phyloP scores from a whole-genome alignment of 2,329 filamentous ascomycete species.

The Neofusicoccum sp. region DNA sequence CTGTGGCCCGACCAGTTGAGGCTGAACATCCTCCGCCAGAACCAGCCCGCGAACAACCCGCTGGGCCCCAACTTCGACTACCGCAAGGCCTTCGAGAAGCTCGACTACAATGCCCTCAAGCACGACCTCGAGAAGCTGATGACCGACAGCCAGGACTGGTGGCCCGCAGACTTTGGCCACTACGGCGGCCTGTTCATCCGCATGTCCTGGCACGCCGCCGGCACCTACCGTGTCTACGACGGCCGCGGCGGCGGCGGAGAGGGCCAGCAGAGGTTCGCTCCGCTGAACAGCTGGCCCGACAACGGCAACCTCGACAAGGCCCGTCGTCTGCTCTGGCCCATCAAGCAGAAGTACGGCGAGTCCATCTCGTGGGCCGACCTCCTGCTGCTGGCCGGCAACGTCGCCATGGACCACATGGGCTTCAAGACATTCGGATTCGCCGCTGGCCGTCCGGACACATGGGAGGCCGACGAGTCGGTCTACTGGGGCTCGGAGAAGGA shows the following conservation, averaged over 20 bases:
- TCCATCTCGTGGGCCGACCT: constrained; percentile 83
- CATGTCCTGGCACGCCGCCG: constrained; percentile 80
- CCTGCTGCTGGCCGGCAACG: constrained; percentile 71
- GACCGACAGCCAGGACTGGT: constrained; percentile 80
- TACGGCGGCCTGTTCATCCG: constrained; percentile 80
- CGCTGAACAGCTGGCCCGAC: constrained; percentile 81
- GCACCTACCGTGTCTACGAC: constrained; percentile 75
- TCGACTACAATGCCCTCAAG: constrained; percentile 73
- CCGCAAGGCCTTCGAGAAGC: constrained; percentile 68
- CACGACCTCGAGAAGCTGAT: constrained; percentile 71
- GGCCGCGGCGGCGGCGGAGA: constrained; percentile 74
- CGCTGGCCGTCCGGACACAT: constrained; percentile 71
- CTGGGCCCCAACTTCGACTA: constrained; percentile 71
- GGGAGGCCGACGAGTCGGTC: constrained; percentile 73
- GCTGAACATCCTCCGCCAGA: constrained; percentile 74
- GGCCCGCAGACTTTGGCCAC: constrained; percentile 81
- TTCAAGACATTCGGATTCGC: constrained; percentile 74
- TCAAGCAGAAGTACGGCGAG: constrained; percentile 84
- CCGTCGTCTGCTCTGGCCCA: constrained; percentile 75
- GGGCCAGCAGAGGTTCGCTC: constrained; percentile 78
- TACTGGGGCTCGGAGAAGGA: constrained; percentile 78
- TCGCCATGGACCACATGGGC: constrained; percentile 76
- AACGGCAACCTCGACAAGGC: constrained; percentile 80
- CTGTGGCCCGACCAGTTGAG: constrained; percentile 74
- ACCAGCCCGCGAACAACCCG: constrained; percentile 66